Evolutionary conservation across 495 filamentous ascomycete genomes (phyloP).

Genomic region (Daldinia decipiens): DNA sequence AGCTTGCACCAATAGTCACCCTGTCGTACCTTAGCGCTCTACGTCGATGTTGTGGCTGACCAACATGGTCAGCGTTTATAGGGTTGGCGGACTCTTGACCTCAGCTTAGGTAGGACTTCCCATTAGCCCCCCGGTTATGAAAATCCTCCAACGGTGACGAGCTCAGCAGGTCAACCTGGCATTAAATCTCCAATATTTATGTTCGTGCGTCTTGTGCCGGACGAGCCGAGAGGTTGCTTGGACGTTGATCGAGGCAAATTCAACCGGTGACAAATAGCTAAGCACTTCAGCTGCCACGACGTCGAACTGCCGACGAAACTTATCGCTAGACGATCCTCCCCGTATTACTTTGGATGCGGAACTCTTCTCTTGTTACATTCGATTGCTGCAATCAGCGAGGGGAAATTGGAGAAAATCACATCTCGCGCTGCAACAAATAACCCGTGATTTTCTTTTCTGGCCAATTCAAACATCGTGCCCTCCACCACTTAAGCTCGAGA

Average conservation of each 20-base stretch:
- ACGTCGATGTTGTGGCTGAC: constrained; percentile 12
- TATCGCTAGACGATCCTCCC: constrained; percentile 22
- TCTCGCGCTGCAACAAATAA: constrained; percentile 34
- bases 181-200: background rate
- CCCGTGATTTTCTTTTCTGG: constrained; percentile 29
- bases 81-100: constrained; percentile 17
- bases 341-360: constrained; percentile 28
- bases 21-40: constrained; percentile 38
- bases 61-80: constrained; percentile 7
- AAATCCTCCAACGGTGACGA: background rate
- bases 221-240: constrained; percentile 16
- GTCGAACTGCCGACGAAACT: constrained; percentile 39
- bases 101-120: constrained; percentile 15
- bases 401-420: constrained; percentile 41
- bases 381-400: constrained; percentile 36
- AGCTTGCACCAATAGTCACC: constrained; percentile 36
- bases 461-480: constrained; percentile 32
- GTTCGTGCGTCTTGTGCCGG: constrained; percentile 1
- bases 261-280: constrained; percentile 14
- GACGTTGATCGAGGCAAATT: constrained; percentile 22
- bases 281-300: constrained; percentile 15
- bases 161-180: background rate
- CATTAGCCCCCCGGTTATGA: constrained; percentile 4
- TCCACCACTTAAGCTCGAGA: constrained; percentile 25
- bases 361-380: constrained; percentile 30